Conservation (phyloP, 108 stramenopile genomes). For the Skeletonema menzelii region DNA sequence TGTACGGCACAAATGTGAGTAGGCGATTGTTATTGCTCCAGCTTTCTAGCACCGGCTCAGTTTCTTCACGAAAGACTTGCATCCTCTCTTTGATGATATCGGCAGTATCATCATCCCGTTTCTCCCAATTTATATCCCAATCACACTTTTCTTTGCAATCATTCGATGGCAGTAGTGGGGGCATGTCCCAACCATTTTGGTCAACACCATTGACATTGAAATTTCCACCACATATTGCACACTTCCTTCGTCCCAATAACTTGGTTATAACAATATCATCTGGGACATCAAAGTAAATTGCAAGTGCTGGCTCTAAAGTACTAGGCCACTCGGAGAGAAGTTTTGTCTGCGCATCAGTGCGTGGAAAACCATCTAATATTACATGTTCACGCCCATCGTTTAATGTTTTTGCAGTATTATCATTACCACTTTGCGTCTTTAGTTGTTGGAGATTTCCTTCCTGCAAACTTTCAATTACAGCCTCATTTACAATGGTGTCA, state of each 20-base stretch:
- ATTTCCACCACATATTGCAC: constrained; percentile 53
- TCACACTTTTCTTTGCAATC: constrained; percentile 40
- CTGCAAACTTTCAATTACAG: constrained; percentile 37
- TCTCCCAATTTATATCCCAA: constrained; percentile 47
- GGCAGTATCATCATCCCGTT: constrained; percentile 67
- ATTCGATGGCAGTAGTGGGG: constrained; percentile 55
- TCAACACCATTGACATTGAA: constrained; percentile 71
- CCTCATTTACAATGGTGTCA: constrained; percentile 53
- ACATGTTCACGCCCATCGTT: constrained; percentile 5
- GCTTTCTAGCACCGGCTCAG: constrained; percentile 64
- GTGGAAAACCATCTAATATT: constrained; percentile 83
- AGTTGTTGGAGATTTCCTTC: constrained; percentile 1
- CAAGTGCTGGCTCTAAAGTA: constrained; percentile 34
- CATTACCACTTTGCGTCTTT: not conserved
- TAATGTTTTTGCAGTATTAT: not conserved
- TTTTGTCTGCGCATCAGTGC: constrained; percentile 57
- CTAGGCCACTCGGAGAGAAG: constrained; percentile 61
- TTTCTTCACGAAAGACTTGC: constrained; percentile 54
- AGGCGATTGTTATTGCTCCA: constrained; percentile 46
- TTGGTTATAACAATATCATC: constrained; percentile 72
- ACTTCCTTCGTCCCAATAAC: constrained; percentile 71
- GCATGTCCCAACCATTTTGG: constrained; percentile 60
- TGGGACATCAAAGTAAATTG: constrained; percentile 73
- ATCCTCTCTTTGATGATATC: constrained; percentile 58
- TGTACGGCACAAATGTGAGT: constrained; percentile 58